A percentile compares a stretch with the other conserved stretches of the same genome.
Conservation (phyloP, 169 alveolate species). For the Babesia bigemina region DNA sequence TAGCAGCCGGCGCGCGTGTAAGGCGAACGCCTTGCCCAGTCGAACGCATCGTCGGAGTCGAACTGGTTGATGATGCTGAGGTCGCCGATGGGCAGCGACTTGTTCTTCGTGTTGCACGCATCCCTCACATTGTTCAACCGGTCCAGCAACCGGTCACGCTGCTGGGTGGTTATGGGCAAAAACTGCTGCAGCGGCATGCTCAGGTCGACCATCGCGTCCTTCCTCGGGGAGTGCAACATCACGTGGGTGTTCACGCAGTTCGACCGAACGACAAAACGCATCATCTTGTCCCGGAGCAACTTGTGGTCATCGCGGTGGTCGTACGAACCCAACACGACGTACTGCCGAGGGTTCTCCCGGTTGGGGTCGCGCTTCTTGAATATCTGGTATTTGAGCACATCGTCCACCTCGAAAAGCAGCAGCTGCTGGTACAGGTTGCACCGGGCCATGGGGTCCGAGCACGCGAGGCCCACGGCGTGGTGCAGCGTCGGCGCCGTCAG, state of each 20-base stretch:
- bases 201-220: constrained; percentile 59
- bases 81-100: constrained; percentile 49
- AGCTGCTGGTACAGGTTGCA: constrained; percentile 53
- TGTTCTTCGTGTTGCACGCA: constrained; percentile 29
- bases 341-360: constrained; percentile 52
- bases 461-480: constrained; percentile 59
- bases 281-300: constrained; percentile 53
- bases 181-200: constrained; percentile 54
- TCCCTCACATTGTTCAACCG: constrained; percentile 20
- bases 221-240: constrained; percentile 48
- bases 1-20: constrained; percentile 68
- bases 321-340: constrained; percentile 48
- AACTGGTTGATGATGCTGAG: constrained; percentile 55
- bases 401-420: constrained; percentile 59
- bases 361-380: constrained; percentile 31
- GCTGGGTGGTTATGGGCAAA: constrained; percentile 48
- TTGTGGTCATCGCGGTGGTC: constrained; percentile 6
- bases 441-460: constrained; percentile 69
- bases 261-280: constrained; percentile 64
- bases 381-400: constrained; percentile 40
- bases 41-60: constrained; percentile 65
- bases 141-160: constrained; percentile 31
- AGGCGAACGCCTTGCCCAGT: constrained; percentile 69
- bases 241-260: constrained; percentile 66
- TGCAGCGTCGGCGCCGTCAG: constrained; percentile 67